Conservation (phyloP, 495 filamentous ascomycete genomes). For the Penicillium samsonianum region DNA sequence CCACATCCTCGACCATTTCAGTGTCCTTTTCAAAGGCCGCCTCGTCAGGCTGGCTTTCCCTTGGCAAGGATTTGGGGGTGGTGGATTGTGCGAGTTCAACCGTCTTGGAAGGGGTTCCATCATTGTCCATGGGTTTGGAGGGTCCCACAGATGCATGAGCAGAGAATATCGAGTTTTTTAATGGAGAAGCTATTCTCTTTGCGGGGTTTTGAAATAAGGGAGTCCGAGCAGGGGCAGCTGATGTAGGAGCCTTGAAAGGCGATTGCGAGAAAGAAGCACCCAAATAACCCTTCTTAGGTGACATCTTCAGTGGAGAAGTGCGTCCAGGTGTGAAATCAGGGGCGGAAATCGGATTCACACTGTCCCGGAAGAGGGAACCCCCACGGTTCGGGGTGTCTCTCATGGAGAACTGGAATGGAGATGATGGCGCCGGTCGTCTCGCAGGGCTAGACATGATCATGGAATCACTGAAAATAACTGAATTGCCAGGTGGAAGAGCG, state of each 20-base stretch:
- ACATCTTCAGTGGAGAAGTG: conserved; percentile 45
- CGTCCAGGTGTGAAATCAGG: conserved; percentile 33
- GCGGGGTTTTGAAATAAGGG: conserved; percentile 49
- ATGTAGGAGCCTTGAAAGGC: conserved; percentile 31
- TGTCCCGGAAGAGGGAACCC: conserved; percentile 28
- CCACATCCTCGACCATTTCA: conserved; percentile 31
- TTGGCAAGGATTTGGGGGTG: conserved; percentile 2
- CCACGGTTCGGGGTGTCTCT: conserved; percentile 36
- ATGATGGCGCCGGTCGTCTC: conserved; percentile 46
- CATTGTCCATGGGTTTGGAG: neutral
- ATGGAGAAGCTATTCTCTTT: conserved; percentile 42
- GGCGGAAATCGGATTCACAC: conserved; percentile 17
- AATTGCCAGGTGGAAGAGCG: conserved; percentile 30
- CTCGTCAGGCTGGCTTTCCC: neutral
- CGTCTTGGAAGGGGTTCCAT: neutral
- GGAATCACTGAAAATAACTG: conserved; percentile 40
- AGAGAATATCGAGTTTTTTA: conserved; percentile 35
- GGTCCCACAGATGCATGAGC: conserved; percentile 11
- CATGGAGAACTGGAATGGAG: conserved; percentile 51
- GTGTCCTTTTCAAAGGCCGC: conserved; percentile 17
- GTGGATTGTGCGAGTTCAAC: neutral
- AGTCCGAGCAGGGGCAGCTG: conserved; percentile 33
- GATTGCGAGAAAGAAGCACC: conserved; percentile 37
- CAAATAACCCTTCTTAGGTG: conserved; percentile 46
- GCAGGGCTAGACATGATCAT: conserved; percentile 52